Percentiles rank a stretch among this genome's conserved stretches.
Conservation (phyloP, 148 eudicot genomes). For the Tetragonia tetragonoides region DNA sequence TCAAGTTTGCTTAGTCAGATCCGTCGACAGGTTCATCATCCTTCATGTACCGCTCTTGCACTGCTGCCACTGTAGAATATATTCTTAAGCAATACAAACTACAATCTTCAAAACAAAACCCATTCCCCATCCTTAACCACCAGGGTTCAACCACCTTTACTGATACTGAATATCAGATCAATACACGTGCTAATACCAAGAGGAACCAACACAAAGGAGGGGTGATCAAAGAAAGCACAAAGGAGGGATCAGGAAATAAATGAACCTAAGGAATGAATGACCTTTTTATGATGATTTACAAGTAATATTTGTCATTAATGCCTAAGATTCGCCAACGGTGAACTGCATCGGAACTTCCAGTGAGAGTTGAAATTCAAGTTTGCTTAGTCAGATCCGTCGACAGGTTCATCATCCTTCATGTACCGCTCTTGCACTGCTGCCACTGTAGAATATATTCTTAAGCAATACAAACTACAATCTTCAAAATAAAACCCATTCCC, state of each 20-base stretch:
- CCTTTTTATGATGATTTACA: neutral
- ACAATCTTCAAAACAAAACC: neutral
- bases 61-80: conserved; percentile 73
- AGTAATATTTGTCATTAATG: neutral
- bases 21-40: conserved; percentile 51
- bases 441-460: conserved; percentile 57
- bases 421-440: conserved; percentile 97
- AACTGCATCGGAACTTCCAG: too few species aligned
- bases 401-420: conserved; percentile 67
- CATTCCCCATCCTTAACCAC: neutral
- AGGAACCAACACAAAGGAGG: too few species aligned
- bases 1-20: conserved; percentile 31
- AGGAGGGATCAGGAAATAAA: neutral
- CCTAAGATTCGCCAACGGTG: neutral
- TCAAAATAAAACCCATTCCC: neutral
- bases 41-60: conserved; percentile 94
- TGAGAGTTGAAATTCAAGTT: too few species aligned
- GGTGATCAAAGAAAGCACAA: too few species aligned
- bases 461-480: conserved; percentile 33
- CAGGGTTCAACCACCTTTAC: neutral
- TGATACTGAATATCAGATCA: too few species aligned
- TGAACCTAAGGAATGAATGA: neutral
- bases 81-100: conserved; percentile 49
- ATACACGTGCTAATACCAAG: too few species aligned
- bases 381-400: too few species aligned